These are phyloP conservation scores for Dioscorea alata DNA, from an alignment of 106 monocot species.

Conservation along the genomic window DNA sequence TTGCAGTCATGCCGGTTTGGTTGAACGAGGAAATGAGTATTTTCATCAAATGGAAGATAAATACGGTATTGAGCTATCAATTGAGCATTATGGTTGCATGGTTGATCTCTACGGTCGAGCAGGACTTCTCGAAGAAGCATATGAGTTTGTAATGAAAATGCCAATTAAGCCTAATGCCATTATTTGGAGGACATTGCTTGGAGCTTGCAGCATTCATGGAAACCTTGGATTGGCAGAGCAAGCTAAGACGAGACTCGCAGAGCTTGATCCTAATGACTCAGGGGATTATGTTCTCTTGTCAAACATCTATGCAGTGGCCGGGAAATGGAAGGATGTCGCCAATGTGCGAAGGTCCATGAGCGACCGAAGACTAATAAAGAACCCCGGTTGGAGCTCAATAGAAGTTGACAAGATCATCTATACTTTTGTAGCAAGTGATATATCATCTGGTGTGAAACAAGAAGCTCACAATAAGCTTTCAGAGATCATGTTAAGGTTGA, in stretches of 20 bases:
- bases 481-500: conserved; percentile 36
- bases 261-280: conserved; percentile 46
- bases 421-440: conserved; percentile 32
- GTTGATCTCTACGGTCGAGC: conserved; percentile 69
- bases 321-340: conserved; percentile 53
- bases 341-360: conserved; percentile 41
- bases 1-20: conserved; percentile 59
- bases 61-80: conserved; percentile 31
- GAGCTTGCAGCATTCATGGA: conserved; percentile 67
- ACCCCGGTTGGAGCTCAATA: conserved; percentile 65
- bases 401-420: conserved; percentile 38
- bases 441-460: conserved; percentile 1
- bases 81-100: conserved; percentile 74
- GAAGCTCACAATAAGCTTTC: conserved; percentile 33
- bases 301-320: conserved; percentile 44
- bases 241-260: conserved; percentile 31
- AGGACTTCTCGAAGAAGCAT: conserved; percentile 58
- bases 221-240: conserved; percentile 41
- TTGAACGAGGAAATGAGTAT: conserved; percentile 30
- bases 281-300: conserved; percentile 48
- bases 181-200: conserved; percentile 69
- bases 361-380: conserved; percentile 27
- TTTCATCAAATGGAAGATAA: conserved; percentile 39
- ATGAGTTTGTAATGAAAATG: conserved; percentile 35
- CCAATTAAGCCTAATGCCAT: conserved; percentile 46